Evolutionary conservation across 75 land plant species (phyloP).

Genomic region (Picea sitchensis): DNA sequence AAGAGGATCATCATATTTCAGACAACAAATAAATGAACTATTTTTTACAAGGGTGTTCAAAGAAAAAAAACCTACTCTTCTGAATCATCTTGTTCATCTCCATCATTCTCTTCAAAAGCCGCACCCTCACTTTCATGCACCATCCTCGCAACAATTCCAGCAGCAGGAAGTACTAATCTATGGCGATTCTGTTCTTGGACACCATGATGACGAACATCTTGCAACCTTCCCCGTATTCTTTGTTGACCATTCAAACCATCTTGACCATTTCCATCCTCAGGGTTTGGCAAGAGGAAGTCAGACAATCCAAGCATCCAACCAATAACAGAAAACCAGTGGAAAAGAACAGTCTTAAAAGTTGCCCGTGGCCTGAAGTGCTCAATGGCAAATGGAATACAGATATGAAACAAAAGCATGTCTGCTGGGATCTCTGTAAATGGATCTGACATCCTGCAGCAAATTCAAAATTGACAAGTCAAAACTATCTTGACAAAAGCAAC

Average conservation of each 20-base stretch:
- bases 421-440: slow-evolving; percentile 98
- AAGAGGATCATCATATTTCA: background rate
- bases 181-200: slow-evolving; percentile 25
- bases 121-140: slow-evolving; percentile 9
- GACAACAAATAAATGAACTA: background rate
- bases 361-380: slow-evolving; percentile 86
- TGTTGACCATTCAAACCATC: slow-evolving; percentile 48
- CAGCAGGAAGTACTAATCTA: slow-evolving; percentile 17
- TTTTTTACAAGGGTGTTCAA: background rate
- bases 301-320: slow-evolving; percentile 95
- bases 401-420: slow-evolving; percentile 90
- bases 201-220: slow-evolving; percentile 23
- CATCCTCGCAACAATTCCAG: slow-evolving; percentile 19
- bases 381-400: slow-evolving; percentile 92
- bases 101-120: slow-evolving; percentile 45
- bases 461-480: background rate
- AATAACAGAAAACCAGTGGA: slow-evolving; percentile 81
- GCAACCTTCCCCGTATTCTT: slow-evolving; percentile 36
- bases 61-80: slow-evolving; percentile 53
- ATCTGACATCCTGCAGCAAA: slow-evolving; percentile 74
- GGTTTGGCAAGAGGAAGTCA: slow-evolving; percentile 72
- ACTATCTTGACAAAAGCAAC: slow-evolving; percentile 6
- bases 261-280: slow-evolving; percentile 65
- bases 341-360: slow-evolving; percentile 77
- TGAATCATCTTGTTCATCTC: slow-evolving; percentile 63